Evolutionary conservation across 2,329 filamentous ascomycete genomes (phyloP).

Genomic region (Nemania sp.): DNA sequence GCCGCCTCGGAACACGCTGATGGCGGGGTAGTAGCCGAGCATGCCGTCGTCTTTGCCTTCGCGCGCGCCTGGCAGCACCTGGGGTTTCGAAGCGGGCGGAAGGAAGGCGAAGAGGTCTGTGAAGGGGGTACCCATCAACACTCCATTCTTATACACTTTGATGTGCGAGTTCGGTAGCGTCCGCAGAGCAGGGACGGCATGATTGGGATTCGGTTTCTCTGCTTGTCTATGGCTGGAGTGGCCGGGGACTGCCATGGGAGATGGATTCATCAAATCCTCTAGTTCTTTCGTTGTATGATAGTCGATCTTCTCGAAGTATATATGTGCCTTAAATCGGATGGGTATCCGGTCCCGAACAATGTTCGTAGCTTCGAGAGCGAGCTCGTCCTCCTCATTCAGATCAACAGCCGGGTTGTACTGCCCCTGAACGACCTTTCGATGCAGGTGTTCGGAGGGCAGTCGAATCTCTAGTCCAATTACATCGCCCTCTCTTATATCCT

Average conservation of each 20-base stretch:
- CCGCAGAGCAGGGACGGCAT: conserved; percentile 73
- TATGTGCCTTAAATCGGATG: conserved; percentile 89
- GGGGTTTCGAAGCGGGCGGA: conserved; percentile 80
- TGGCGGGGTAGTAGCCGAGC: conserved; percentile 91
- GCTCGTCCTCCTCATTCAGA: conserved; percentile 58
- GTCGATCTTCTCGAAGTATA: conserved; percentile 92
- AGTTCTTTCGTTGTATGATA: conserved; percentile 87
- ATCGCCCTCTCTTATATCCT: conserved; percentile 84
- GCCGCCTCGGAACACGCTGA: conserved; percentile 89
- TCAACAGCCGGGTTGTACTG: conserved; percentile 88
- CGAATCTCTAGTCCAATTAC: conserved; percentile 89
- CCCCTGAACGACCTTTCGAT: conserved; percentile 85
- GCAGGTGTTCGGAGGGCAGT: conserved; percentile 80
- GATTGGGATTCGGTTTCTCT: conserved; percentile 70
- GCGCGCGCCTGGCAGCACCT: conserved; percentile 72
- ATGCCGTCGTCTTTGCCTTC: conserved; percentile 92
- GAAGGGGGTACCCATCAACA: conserved; percentile 83
- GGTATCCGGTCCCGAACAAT: conserved; percentile 94
- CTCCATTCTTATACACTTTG: conserved; percentile 90
- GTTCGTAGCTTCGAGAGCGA: conserved; percentile 67
- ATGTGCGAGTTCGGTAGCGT: conserved; percentile 86
- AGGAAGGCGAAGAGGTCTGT: conserved; percentile 87
- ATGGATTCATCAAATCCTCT: conserved; percentile 78
- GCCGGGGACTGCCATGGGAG: conserved; percentile 51
- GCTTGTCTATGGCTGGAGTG: conserved; percentile 42